A percentile compares a stretch with the other conserved stretches of the same genome.
phyloP scores from a whole-genome alignment of 306 rosid genomes.

The Cucurbita ficifolia region DNA sequence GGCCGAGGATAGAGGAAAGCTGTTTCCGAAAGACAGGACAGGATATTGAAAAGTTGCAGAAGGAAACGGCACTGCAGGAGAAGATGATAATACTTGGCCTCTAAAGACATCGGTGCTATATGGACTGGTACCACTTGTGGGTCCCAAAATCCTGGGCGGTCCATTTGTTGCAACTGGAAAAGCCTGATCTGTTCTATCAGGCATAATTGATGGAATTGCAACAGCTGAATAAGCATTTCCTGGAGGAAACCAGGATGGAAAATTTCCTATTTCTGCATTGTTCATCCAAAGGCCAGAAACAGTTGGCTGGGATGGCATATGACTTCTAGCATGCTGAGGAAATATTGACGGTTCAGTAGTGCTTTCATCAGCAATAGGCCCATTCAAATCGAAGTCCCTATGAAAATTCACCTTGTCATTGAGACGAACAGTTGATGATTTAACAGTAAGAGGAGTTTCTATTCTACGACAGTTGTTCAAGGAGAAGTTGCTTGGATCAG shows the following conservation, averaged over 20 bases:
- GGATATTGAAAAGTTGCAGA: constrained; percentile 41
- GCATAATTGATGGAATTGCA: constrained; percentile 41
- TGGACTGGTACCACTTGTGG: constrained; percentile 31
- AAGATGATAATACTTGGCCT: constrained; percentile 43
- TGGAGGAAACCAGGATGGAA: constrained; percentile 49
- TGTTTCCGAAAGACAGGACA: constrained; percentile 41
- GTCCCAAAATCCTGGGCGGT: constrained; percentile 38
- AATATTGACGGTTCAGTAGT: constrained; percentile 21
- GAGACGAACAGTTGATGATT: constrained; percentile 14
- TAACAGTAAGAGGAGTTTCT: constrained; percentile 19
- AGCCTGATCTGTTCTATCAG: constrained; percentile 40
- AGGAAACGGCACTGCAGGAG: constrained; percentile 49
- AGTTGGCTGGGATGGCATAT: constrained; percentile 26
- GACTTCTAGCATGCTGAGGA: constrained; percentile 27
- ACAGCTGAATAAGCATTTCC: constrained; percentile 52
- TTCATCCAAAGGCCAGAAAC: constrained; percentile 34
- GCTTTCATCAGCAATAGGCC: constrained; percentile 44
- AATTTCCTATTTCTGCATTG: constrained; percentile 42
- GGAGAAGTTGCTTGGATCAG: constrained; percentile 33
- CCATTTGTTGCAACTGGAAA: constrained; percentile 48
- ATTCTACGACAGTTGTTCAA: constrained; percentile 17
- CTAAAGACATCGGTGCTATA: constrained; percentile 41
- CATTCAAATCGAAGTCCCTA: constrained; percentile 69
- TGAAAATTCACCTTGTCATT: constrained; percentile 19
- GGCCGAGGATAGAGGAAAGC: constrained; percentile 41